Base-by-base conservation (phyloP, 2,329 filamentous ascomycete species). In the Exophiala sideris region DNA sequence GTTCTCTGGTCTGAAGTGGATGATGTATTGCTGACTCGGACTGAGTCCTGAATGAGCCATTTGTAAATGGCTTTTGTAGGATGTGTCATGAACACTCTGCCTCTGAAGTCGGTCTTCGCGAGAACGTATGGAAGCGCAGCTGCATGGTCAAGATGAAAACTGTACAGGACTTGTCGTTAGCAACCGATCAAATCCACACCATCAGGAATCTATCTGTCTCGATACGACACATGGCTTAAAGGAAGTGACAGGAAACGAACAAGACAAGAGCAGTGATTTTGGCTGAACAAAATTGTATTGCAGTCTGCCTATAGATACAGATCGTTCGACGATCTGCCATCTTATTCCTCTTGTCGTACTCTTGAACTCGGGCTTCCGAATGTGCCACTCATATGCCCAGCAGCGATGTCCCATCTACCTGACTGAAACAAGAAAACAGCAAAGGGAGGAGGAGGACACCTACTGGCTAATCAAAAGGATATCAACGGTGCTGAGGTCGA, bases 1-100 rank as follows among this genome's bases (percentile, higher is more conserved):
- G 82, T 81, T 61, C 81, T 77, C 59, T 83, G 81, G 64, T 84
- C 81, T 2, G 82, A 82, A 5, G 80, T 82, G 46, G 80, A 82
- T 2, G 79, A 77, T 32, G 67, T 89, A 79, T 78, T 94, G 80
- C 66, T 88, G 29, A 99, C 91, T 55, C 94, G 86, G 41, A 99
- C 89, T 62, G 91, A 95, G 73, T 99, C 94, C 71, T 96, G 91
- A 59, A 97, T 96, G 48, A 97, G 84, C 92, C 94, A 97, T 75
- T 97, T 97, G 81, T 99, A 99, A 70, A 99, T 99, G 65, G 94
- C 94, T 72, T 99, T 97, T 44, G 94, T 99, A 1, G 94, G 91
- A 76, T 99, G 94, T 48, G 94, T 99, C 92, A 97, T 99, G 76
- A 96, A 97, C 57, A 97, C 92, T 18, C 91, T 85, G 45, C 94